Evolutionary conservation across 768 basidiomycete species (phyloP).

Genomic region (Ramaria rubella): DNA sequence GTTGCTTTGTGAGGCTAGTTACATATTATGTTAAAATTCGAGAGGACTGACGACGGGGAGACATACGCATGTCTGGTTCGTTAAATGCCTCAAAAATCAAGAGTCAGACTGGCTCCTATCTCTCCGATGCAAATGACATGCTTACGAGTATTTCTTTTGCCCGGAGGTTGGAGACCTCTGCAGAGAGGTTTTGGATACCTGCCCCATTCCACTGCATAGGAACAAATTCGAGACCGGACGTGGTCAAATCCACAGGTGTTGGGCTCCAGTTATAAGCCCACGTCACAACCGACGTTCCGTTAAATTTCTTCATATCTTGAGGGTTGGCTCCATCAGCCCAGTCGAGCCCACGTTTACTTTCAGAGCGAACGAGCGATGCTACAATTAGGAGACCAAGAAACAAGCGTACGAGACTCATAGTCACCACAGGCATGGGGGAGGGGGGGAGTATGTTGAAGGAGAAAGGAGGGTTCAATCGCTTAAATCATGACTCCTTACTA

Average conservation of each 20-base stretch:
- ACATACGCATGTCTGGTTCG: not conserved
- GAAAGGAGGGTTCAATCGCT: too few species aligned
- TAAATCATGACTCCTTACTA: too few species aligned
- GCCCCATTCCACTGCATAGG: conserved; percentile 24
- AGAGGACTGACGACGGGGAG: not conserved
- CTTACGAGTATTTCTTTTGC: conserved; percentile 3
- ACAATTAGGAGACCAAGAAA: not conserved
- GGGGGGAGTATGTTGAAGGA: too few species aligned
- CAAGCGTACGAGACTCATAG: not conserved
- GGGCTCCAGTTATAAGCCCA: not conserved
- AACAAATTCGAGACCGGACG: conserved; percentile 14
- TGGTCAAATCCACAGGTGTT: not conserved
- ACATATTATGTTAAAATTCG: not conserved
- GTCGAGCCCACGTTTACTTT: not conserved
- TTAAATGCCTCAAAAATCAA: not conserved
- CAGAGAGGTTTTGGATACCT: not conserved
- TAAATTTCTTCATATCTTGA: not conserved
- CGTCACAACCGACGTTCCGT: not conserved
- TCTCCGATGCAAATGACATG: not conserved
- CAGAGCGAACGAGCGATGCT: not conserved
- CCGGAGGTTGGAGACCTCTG: conserved; percentile 17
- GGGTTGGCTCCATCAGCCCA: not conserved
- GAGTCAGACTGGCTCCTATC: too few species aligned
- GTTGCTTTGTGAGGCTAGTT: conserved; percentile 21
- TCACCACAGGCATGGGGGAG: too few species aligned